Base-by-base conservation (phyloP, 1,284 basidiomycete species). In the Puccinia sorghi region DNA sequence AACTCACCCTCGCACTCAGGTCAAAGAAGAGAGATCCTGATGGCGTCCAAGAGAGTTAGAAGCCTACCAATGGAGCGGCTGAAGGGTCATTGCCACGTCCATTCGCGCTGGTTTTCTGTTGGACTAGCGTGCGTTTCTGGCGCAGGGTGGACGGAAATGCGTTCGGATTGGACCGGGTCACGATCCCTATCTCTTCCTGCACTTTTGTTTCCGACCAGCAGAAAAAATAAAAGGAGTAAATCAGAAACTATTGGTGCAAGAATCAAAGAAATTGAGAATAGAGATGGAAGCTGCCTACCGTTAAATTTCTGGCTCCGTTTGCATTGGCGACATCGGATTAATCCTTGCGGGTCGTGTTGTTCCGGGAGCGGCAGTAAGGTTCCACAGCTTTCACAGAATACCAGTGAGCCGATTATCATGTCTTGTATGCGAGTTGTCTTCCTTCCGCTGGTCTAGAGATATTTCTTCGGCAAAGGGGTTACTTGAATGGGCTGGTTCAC, bases 121-220 rank as follows among this genome's bases (percentile, higher is more conserved):
- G 75, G 1, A 78, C 75, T 50, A 88, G 83, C 84, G 94, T 95
- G 71, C 94, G 88, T 84, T 94, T 94, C 82, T 94, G 92, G 81
- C 91, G 87, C 80, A 99, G 86, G 0, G 90, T 88, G 32, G 93
- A 95, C 0, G 96, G 96, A 85, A 99, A 98, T 9, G 96, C 96
- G 80, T 94, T 92, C 0, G 93, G 91, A 81, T 94, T 92, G 1
- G 94, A 97, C 54, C 89, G 90, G 0, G 96, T 99, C 67, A 91
- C 90, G 79, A 97, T 94, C 81, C 92, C 89, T 46, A 92, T 91
- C 84, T 94, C 92, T 83, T 98, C 94, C 84, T 97, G 98, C 7
- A 94, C 96, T 98, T 81, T 25, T 50, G 27, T 50, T 11, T 41
- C 32, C 17, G 12, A 43, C 17, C 8, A 41, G 43, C n/a, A 11